Evolutionary conservation across 2,329 filamentous ascomycete genomes (phyloP).

Genomic region (Xylariaceae sp.): DNA sequence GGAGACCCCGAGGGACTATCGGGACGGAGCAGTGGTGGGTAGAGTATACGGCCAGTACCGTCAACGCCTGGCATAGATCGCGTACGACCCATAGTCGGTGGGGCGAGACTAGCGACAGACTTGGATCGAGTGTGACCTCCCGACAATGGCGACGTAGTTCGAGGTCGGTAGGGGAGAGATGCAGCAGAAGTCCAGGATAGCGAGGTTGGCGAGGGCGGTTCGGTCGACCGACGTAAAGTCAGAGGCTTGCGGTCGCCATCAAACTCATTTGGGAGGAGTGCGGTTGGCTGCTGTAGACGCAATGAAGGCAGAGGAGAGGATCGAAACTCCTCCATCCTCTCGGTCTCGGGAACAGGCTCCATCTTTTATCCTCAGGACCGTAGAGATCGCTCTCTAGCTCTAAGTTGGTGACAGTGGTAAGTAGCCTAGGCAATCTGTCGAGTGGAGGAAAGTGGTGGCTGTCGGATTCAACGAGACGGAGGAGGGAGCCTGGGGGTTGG

Average conservation of each 20-base stretch:
- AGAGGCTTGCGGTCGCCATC: constrained; percentile 54
- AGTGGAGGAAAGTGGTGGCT: constrained; percentile 4
- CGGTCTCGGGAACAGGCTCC: constrained; percentile 70
- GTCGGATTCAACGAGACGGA: neutral
- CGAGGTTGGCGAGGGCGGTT: constrained; percentile 58
- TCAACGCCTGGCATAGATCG: constrained; percentile 67
- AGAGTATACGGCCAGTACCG: constrained; percentile 60
- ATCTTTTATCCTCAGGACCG: constrained; percentile 43
- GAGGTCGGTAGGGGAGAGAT: constrained; percentile 60
- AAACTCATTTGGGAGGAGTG: constrained; percentile 42
- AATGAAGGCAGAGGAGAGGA: constrained; percentile 59
- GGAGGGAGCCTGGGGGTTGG: constrained; percentile 8
- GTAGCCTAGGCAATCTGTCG: constrained; percentile 10
- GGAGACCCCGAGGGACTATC: constrained; percentile 59
- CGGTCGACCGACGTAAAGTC: constrained; percentile 60
- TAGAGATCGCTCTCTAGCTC: neutral
- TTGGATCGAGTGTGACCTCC: constrained; percentile 60
- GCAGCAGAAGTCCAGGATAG: constrained; percentile 51
- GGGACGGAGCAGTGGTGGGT: constrained; percentile 55
- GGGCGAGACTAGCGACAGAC: constrained; percentile 57
- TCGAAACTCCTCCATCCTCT: constrained; percentile 68
- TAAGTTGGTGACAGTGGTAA: neutral
- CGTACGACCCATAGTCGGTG: constrained; percentile 62
- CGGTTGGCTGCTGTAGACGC: constrained; percentile 49
- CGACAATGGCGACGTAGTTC: constrained; percentile 64